phyloP scores from a whole-genome alignment of 371 early-diverging fungal species.

The Smittium culicis region DNA sequence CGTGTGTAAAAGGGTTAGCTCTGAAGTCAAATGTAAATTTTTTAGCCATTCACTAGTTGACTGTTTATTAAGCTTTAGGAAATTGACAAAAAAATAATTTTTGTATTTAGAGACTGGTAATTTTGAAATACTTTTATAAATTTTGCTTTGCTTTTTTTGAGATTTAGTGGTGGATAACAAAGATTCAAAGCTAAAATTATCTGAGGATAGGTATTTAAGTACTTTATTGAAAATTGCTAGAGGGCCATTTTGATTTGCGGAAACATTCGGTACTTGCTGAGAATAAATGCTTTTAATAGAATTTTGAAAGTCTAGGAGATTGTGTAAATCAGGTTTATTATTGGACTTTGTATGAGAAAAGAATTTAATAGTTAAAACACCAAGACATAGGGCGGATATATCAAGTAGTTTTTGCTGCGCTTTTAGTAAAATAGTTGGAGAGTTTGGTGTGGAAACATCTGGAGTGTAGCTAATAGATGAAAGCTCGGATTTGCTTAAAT shows the following conservation, averaged over 20 bases:
- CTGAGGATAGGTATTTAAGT: background rate
- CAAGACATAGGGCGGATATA: constrained; percentile 1
- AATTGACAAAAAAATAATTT: background rate
- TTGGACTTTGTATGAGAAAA: background rate
- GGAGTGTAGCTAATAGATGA: background rate
- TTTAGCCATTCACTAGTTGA: constrained; percentile 9
- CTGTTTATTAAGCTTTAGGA: background rate
- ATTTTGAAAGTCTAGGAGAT: background rate
- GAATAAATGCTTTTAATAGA: background rate
- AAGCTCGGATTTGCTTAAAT: background rate
- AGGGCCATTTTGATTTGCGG: background rate
- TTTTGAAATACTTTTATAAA: background rate
- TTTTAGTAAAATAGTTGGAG: background rate
- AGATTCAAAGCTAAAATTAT: background rate
- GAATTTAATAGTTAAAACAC: constrained; percentile 2
- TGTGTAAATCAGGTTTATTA: background rate
- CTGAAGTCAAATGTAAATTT: constrained; percentile 5
- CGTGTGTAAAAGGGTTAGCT: constrained; percentile 1
- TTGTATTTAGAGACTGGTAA: background rate
- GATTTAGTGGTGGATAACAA: background rate
- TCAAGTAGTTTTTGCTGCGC: background rate
- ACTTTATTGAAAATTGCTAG: background rate
- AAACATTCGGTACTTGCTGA: background rate
- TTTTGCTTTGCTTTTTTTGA: background rate
- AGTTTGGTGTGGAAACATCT: background rate